Conservation (phyloP, 306 rosid genomes). For the Malus sylvestris region DNA sequence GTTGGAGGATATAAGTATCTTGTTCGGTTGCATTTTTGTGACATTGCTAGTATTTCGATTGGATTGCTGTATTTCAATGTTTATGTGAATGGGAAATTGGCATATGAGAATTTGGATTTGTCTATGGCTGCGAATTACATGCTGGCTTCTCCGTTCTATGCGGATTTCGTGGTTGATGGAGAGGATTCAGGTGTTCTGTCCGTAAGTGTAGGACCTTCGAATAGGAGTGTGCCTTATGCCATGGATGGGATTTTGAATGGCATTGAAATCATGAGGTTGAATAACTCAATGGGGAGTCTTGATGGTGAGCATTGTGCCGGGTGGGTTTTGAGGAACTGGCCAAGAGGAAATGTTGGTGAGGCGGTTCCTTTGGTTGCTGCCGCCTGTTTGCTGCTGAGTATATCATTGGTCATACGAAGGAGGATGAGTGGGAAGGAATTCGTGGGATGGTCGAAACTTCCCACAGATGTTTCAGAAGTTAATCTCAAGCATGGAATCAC, state of each 20-base stretch:
- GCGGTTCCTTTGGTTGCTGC: constrained; percentile 33
- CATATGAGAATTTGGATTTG: constrained; percentile 55
- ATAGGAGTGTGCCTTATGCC: constrained; percentile 35
- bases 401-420: constrained; percentile 20
- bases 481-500: constrained; percentile 3
- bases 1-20: constrained; percentile 52
- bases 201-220: constrained; percentile 59
- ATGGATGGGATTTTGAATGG: constrained; percentile 43
- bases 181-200: constrained; percentile 27
- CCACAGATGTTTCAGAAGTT: constrained; percentile 17
- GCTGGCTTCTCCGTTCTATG: constrained; percentile 65
- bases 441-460: constrained; percentile 35
- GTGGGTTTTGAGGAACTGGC: constrained; percentile 30
- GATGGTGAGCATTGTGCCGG: constrained; percentile 28
- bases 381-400: constrained; percentile 22
- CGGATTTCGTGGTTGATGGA: constrained; percentile 66
- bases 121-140: constrained; percentile 27
- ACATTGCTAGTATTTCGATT: constrained; percentile 68
- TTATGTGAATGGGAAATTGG: constrained; percentile 66
- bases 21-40: constrained; percentile 78
- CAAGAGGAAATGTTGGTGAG: constrained; percentile 2
- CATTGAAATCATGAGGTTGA: constrained; percentile 50
- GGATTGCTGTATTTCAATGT: constrained; percentile 74
- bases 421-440: constrained; percentile 24
- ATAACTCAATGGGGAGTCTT: constrained; percentile 39